phyloP scores from a whole-genome alignment of 331 rosid species.

The Rhamnella rubrinervis region DNA sequence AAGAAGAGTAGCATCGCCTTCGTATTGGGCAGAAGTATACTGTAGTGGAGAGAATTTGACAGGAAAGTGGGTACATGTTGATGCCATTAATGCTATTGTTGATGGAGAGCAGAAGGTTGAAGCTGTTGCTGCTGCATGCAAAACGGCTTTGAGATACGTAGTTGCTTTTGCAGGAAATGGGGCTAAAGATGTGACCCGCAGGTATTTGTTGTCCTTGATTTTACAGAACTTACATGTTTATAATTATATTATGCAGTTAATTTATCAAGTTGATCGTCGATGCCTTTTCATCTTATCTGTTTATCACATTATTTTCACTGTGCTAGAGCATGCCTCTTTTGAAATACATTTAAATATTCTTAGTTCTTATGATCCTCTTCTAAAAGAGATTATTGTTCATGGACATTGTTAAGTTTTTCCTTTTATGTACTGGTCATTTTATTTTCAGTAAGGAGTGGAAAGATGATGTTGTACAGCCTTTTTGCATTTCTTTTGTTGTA shows the following conservation, averaged over 20 bases:
- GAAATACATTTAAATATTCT: neutral
- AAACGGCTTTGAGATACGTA: conserved; percentile 80
- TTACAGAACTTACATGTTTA: conserved; percentile 10
- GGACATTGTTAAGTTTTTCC: too few relatives aligned
- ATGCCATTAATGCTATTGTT: conserved; percentile 74
- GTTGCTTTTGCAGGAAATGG: conserved; percentile 95
- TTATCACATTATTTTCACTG: neutral
- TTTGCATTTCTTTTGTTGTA: too few relatives aligned
- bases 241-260: conserved; percentile 2
- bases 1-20: conserved; percentile 74
- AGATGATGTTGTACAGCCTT: too few relatives aligned
- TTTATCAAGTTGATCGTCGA: conserved; percentile 5
- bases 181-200: conserved; percentile 96
- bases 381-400: too few relatives aligned
- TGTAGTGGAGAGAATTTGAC: conserved; percentile 84
- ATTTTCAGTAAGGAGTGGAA: too few relatives aligned
- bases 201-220: conserved; percentile 45
- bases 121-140: conserved; percentile 83
- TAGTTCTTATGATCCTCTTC: too few relatives aligned
- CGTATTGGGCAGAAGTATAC: conserved; percentile 93
- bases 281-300: conserved; percentile 10
- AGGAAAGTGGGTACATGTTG: conserved; percentile 95
- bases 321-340: neutral
- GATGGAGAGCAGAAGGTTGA: conserved; percentile 90
- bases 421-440: too few relatives aligned